Conservation (phyloP, 805 yeast species). For the Saccharomycopsis capsularis region DNA sequence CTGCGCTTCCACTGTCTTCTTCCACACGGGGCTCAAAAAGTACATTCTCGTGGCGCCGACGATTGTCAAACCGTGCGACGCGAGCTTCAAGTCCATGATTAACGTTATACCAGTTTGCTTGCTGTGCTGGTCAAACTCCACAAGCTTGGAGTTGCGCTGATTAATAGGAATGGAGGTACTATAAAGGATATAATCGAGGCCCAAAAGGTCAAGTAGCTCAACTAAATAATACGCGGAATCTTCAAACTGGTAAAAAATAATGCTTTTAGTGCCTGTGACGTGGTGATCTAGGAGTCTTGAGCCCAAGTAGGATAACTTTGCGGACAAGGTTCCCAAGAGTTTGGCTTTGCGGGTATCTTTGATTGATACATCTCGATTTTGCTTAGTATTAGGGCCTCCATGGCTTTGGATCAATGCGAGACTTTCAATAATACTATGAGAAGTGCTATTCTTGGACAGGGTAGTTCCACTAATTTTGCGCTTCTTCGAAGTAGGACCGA, state of each 20-base stretch:
- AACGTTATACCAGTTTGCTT: slow-evolving; percentile 41
- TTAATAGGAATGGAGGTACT: slow-evolving; percentile 49
- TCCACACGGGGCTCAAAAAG: slow-evolving; percentile 70
- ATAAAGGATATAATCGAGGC: slow-evolving; percentile 55
- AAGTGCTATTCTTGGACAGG: background rate
- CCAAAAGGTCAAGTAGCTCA: slow-evolving; percentile 55
- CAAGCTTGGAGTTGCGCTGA: slow-evolving; percentile 46
- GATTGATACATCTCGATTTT: background rate
- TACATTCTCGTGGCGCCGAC: slow-evolving; percentile 63
- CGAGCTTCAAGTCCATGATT: slow-evolving; percentile 60
- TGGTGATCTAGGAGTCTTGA: slow-evolving; percentile 50
- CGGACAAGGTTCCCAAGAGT: slow-evolving; percentile 55
- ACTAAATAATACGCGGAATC: slow-evolving; percentile 64
- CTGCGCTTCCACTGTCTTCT: slow-evolving; percentile 61
- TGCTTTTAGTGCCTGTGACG: slow-evolving; percentile 39
- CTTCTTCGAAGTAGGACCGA: background rate
- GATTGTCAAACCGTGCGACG: slow-evolving; percentile 65
- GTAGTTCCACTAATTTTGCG: background rate
- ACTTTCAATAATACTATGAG: background rate
- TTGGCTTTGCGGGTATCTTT: slow-evolving; percentile 28
- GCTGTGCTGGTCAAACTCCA: slow-evolving; percentile 40
- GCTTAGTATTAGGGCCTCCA: background rate
- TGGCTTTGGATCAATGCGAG: background rate
- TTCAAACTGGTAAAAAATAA: slow-evolving; percentile 65
- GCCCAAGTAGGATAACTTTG: slow-evolving; percentile 55